Base-by-base conservation (phyloP, 176 grass and related monocot genomes). In the Phragmites australis region DNA sequence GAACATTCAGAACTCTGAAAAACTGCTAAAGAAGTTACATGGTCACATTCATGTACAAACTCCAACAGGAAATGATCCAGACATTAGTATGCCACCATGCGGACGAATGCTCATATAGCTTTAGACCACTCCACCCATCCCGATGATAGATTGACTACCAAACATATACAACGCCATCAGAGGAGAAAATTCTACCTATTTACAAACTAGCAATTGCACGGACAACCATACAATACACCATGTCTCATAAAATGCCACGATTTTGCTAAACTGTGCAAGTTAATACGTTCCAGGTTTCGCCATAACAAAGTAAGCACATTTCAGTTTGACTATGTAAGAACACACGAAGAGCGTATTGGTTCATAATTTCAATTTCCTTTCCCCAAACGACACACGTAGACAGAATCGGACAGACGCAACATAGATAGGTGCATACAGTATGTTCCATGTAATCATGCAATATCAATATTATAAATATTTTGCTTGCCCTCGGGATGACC, bases 331-430 rank as follows among this genome's bases (percentile, higher is more conserved):
- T 6, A 9, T 14, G 15, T 30, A 68, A 68, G 77, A 67, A 70
- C 29, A 70, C 44, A 81, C 19, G 1, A 23, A 71, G 31, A 55
- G 17, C 13, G 66, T 47, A 49, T 85, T 76, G 8, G 49, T 65
- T 85, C n/a, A 77, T 45, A 32, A 68, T 57, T 79, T 50, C 0
- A 79, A 51, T 65, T 37, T 39, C 48, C 58, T 72, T 82, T 26
- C 47, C 82, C 77, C 47, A 67, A 67, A 81, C 14, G 55, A 65
- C 17, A 76, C 78, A 77, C 40, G 47, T 30, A 80, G 51, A 77
- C 9, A 82, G 44, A 68, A 39, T 66, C 23, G 39, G 71, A 81
- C 46, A 76, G 77, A 81, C 72, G 40, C 65, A 41, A 66, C 65
- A 72, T 41, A 70, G 46, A 67, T 52, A 76, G 65, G 47, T 41